Evolutionary conservation across 1,284 basidiomycete species (phyloP), one percentile per base, ranked within the genome.

Genomic region (Malassezia sp.): DNA sequence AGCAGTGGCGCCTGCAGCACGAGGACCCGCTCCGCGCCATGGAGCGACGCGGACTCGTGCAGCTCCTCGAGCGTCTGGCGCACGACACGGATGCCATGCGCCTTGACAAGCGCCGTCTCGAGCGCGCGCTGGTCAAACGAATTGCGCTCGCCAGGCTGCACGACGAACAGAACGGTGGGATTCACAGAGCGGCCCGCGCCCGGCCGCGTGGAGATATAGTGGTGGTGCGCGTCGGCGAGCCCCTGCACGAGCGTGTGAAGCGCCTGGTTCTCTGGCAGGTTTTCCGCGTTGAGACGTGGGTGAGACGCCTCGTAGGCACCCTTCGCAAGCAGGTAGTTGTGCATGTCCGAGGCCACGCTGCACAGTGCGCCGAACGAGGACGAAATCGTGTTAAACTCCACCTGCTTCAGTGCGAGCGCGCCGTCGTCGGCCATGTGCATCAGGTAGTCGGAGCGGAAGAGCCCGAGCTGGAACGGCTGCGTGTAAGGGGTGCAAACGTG

Each of bases 371-470:
- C 91, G 66, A 96, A 95, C 1, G 86, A 88, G 0, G 83, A 80
- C 0, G 89, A 87, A 57, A 96, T 91, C 5, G 91, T 96, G 71
- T 97, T 97, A 73, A 96, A 93, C 71, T 97, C 93, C 42, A 97
- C 91, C 73, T 97, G 91, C 70, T 89, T 93, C 50, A 97, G 73
- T 22, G 75, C 73, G 9, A 80, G 57, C 4, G 43, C 20, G 0
- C 38, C 38, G 0, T 72, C 30, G 21, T 15, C 15, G 10, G 44
- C 24, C 27, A 75, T 71, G 63, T 97, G 86, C n/a, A 96, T 73
- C 31, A 97, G 76, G 71, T 96, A 97, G 73, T 97, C 91, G 12
- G 87, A 91, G 39, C 93, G 77, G 71, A 95, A 95, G n/a, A 97
- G 74, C 10, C 90, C 89, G 9, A 97, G 77, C 53, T 91, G 84